Evolutionary conservation across 805 yeast genomes (phyloP), one percentile per base, ranked within the genome.

Genomic region (Priceomyces medius): DNA sequence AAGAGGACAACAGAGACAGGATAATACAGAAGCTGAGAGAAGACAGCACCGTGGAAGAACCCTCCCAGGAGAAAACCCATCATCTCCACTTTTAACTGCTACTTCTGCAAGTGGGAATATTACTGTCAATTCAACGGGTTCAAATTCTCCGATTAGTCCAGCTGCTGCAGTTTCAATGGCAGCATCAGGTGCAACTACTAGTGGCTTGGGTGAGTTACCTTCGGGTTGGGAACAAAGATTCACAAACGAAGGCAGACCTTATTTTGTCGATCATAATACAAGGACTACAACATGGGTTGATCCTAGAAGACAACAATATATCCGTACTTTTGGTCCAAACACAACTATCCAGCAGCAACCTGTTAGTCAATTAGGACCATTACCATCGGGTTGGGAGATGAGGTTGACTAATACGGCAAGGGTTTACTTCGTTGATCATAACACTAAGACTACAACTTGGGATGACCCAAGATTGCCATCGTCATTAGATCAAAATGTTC

Each of bases 371-470:
- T 76, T 93, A 64, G 99, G 99, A 13, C 99, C 99, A 40, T 74
- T 93, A 59, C 99, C 99, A 36, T 81, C 91, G 41, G 99, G 99
- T 41, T 93, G 99, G 99, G 99, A 93, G 73, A 93, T 93, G 99
- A 85, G 99, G 68, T 78, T 93, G 59, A 95, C 99, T 32, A 93
- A 93, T 66, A 93, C 99, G 1, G 97, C 99, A 7, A 81, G 99
- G 64, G 99, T 93, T 17, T 93, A 93, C 65, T 93, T 93, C 64
- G 99, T 93, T 51, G 99, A 93, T 66, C 99, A 93, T 73, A 93
- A 93, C 68, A 93, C 99, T 23, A 93, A 93, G 71, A 93, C 99
- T 0, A 93, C 99, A 0, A 93, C 99, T 1, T 93, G 99, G 99
- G 99, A 93, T 67, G 99, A 93, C 63, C 99, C 99, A 49, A 83